Conservation (phyloP, 2,329 filamentous ascomycete species). For the Colletotrichum sp. region DNA sequence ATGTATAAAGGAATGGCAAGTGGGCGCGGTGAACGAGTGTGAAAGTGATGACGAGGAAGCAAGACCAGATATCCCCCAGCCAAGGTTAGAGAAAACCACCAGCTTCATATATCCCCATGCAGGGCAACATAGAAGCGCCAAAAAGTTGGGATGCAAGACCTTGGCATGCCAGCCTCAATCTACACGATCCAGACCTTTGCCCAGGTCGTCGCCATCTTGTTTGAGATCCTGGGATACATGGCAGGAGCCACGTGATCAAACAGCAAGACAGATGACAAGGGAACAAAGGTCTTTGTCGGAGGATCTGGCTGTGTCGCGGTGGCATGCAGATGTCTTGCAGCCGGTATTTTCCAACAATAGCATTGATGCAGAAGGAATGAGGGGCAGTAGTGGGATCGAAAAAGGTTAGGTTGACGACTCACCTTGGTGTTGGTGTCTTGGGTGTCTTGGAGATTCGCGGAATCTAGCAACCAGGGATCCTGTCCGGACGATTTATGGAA, state of each 20-base stretch:
- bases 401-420: neutral
- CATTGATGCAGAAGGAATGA: conserved; percentile 13
- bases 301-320: neutral
- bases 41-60: neutral
- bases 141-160: neutral
- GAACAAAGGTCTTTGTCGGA: conserved; percentile 3
- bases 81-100: neutral
- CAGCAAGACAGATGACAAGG: neutral
- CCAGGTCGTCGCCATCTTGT: neutral
- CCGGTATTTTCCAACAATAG: conserved; percentile 11
- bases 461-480: conserved; percentile 5
- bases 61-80: neutral
- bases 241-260: neutral
- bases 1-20: neutral
- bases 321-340: conserved; percentile 2
- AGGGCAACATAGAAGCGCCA: neutral
- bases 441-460: conserved; percentile 11
- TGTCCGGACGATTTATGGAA: neutral
- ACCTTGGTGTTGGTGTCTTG: conserved; percentile 7
- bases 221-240: neutral
- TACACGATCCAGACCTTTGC: neutral
- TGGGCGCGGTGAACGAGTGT: neutral
- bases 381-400: neutral
- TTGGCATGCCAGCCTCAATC: neutral
- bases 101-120: neutral